A percentile compares a stretch with the other conserved stretches of the same genome.
Conservation (phyloP, 1,284 basidiomycete genomes). For the Athelia sp. region DNA sequence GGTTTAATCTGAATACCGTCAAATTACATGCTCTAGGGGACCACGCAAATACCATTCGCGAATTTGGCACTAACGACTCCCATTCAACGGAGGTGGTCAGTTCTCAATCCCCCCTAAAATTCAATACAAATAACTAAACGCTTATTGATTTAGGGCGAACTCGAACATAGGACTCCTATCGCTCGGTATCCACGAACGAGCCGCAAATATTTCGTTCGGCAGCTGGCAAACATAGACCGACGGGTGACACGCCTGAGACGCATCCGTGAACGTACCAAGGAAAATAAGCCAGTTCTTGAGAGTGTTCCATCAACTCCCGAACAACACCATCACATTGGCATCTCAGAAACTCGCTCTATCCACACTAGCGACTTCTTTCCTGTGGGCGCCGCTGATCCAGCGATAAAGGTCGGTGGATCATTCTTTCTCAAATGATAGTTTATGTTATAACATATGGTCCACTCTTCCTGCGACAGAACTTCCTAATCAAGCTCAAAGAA, state of each 20-base stretch:
- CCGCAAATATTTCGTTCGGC: constrained; percentile 17
- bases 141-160: constrained; percentile 27
- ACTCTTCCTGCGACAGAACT: too few relatives aligned
- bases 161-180: constrained; percentile 25
- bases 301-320: constrained; percentile 7
- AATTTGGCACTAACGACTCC: constrained; percentile 25
- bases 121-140: not conserved
- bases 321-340: constrained; percentile 14
- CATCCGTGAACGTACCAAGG: not conserved
- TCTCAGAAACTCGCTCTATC: not conserved
- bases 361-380: not conserved
- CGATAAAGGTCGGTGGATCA: too few relatives aligned
- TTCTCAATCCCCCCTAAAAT: not conserved
- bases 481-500: too few relatives aligned
- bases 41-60: constrained; percentile 20
- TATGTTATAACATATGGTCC: too few relatives aligned
- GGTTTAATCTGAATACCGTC: constrained; percentile 24
- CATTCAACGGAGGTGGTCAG: constrained; percentile 24
- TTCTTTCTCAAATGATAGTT: too few relatives aligned
- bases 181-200: constrained; percentile 20
- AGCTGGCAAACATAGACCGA: constrained; percentile 17
- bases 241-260: constrained; percentile 3
- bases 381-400: constrained; percentile 8
- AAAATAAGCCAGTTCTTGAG: not conserved
- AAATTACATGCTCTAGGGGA: constrained; percentile 32